Base-by-base conservation (phyloP, 257 asterid species). In the Gentiana dahurica region DNA sequence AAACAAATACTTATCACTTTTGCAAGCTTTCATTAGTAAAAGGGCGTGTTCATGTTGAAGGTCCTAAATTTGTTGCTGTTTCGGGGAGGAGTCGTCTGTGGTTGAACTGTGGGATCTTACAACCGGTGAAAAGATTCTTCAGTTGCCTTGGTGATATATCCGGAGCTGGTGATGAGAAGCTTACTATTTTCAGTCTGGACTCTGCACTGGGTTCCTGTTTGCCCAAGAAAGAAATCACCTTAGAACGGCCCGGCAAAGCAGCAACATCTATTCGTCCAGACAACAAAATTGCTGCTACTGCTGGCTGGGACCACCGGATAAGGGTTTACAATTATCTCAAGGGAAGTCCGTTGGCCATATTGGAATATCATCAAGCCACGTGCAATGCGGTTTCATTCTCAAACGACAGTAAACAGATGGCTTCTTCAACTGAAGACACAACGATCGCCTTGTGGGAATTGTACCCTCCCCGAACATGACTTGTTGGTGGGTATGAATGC, bases 261-360 rank as follows among this genome's bases (percentile, higher is more conserved):
- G 92, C 83, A 39, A 68, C 74, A 55, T 73, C 94, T 11, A 78
- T 91, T 47, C 83, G 95, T 47, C 76, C 85, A 3, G 98, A 91
- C 60, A 73, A 81, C 41, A 87, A 77, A 53, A 79, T 91, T 13
- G 68, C 82, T 62, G 96, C 94, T 12, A 72, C 89, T 51, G 95
- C 86, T 67, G 94, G 97, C 6, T 91, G 97, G 98, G 97, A 91
- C 81, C 85, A 85, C 70, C 65, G 83, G 59, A 77, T 91, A 68
- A 78, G 98, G 79, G 63, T 91, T 45, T 87, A 72, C 65, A 82
- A 85, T 55, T 87, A 91, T 72, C 86, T 85, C 54, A 85, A 70
- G 66, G 98, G 95, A 66, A 87, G 69, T 58, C 79, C 98, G 8
- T 67, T 91, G 90, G 97, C 98, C 37, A 60, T 91, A 59, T 57